Conservation (phyloP, 192 early-diverging fungal species). For the Dissophora ornata region DNA sequence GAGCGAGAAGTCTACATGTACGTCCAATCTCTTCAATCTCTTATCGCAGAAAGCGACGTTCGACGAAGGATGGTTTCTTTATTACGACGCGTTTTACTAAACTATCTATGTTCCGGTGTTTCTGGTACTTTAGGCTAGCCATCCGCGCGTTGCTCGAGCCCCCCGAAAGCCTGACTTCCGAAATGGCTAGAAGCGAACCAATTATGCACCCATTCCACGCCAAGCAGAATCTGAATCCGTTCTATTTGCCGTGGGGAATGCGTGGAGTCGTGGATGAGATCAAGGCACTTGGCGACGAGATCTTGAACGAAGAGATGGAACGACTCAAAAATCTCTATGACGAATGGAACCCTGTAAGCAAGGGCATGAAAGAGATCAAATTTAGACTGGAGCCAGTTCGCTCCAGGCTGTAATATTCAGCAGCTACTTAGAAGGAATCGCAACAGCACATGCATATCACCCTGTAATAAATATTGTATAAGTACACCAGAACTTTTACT, state of each 20-base stretch:
- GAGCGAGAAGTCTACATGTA: slow-evolving; percentile 86
- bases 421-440: too few species aligned
- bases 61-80: too few species aligned
- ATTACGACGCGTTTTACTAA: too few species aligned
- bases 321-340: slow-evolving; percentile 76
- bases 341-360: slow-evolving; percentile 82
- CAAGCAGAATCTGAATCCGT: slow-evolving; percentile 83
- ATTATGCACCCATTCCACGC: slow-evolving; percentile 72
- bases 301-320: slow-evolving; percentile 73
- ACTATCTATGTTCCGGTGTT: too few species aligned
- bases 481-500: too few species aligned
- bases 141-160: slow-evolving; percentile 54
- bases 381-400: slow-evolving; percentile 91
- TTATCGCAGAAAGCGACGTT: too few species aligned
- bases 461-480: too few species aligned
- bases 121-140: slow-evolving; percentile 37
- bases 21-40: slow-evolving; percentile 26
- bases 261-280: slow-evolving; percentile 82
- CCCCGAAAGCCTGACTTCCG: slow-evolving; percentile 17
- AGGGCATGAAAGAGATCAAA: slow-evolving; percentile 84
- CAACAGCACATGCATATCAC: too few species aligned
- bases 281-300: slow-evolving; percentile 62
- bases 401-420: slow-evolving; percentile 66
- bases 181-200: slow-evolving; percentile 34
- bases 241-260: slow-evolving; percentile 94